Conservation (phyloP, 768 basidiomycete species). For the Kockovaella imperatae region DNA sequence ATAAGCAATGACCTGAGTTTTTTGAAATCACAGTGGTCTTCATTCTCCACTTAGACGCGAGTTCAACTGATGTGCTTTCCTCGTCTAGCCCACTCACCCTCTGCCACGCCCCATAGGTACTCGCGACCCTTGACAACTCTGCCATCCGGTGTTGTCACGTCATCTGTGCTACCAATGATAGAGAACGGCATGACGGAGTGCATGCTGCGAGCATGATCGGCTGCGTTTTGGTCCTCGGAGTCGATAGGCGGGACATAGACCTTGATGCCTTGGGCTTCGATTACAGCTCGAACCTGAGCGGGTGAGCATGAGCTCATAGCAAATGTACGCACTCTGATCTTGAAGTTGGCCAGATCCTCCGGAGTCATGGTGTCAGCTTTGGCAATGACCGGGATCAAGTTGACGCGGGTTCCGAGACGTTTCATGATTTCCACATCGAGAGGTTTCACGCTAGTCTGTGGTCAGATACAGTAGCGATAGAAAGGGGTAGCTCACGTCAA, state of each 20-base stretch:
- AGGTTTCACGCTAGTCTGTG: constrained; percentile 68
- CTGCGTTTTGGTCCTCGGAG: constrained; percentile 71
- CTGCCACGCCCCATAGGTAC: constrained; percentile 99
- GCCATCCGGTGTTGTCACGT: constrained; percentile 84
- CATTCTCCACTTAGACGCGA: constrained; percentile 73
- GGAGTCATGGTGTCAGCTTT: constrained; percentile 98
- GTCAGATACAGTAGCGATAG: background rate
- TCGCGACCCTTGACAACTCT: constrained; percentile 92
- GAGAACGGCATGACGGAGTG: constrained; percentile 90
- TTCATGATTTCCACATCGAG: constrained; percentile 99
- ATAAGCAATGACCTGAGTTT: constrained; percentile 91
- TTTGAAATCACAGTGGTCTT: constrained; percentile 98
- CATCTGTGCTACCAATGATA: constrained; percentile 93
- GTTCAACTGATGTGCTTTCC: background rate
- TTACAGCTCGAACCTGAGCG: constrained; percentile 72
- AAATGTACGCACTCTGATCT: constrained; percentile 60
- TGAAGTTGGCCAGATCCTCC: constrained; percentile 81
- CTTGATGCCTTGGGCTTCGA: constrained; percentile 83
- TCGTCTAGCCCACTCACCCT: constrained; percentile 54
- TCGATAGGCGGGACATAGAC: constrained; percentile 93
- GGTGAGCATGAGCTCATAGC: background rate
- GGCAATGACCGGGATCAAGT: constrained; percentile 93
- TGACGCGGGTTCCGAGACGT: constrained; percentile 92
- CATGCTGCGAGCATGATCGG: constrained; percentile 79
- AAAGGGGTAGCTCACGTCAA: constrained; percentile 64